phyloP scores from a whole-genome alignment of 2,329 filamentous ascomycete genomes.

The Leptographium wingfieldii region DNA sequence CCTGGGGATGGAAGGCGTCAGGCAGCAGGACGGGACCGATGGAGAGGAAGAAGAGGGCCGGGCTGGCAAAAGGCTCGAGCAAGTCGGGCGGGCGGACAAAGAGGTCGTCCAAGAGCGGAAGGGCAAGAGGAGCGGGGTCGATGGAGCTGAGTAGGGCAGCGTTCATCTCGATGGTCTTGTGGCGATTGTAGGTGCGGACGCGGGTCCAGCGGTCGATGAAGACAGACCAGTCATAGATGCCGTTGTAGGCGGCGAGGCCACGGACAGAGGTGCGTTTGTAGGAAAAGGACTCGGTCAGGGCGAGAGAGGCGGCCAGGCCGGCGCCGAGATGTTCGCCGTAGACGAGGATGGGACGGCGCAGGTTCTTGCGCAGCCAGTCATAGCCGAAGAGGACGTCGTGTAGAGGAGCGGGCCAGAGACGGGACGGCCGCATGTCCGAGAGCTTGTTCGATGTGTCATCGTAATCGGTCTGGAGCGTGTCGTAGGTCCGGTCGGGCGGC shows the following conservation, averaged over 20 bases:
- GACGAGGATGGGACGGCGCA: conserved; percentile 30
- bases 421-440: neutral
- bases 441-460: neutral
- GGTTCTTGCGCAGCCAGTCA: conserved; percentile 28
- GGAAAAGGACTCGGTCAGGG: conserved; percentile 40
- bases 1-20: conserved; percentile 10
- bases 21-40: conserved; percentile 33
- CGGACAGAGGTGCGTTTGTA: conserved; percentile 31
- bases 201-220: conserved; percentile 21
- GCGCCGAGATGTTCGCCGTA: conserved; percentile 48
- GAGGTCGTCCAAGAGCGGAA: conserved; percentile 17
- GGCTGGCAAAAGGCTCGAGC: conserved; percentile 49
- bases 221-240: conserved; percentile 52
- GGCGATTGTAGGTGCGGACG: conserved; percentile 8
- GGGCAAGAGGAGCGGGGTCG: conserved; percentile 22
- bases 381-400: conserved; percentile 45
- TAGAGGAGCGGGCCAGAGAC: conserved; percentile 42
- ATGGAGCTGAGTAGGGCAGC: conserved; percentile 15
- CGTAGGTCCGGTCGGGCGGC: too few relatives aligned
- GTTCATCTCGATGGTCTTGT: conserved; percentile 15
- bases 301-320: conserved; percentile 41
- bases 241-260: conserved; percentile 44
- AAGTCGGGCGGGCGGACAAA: conserved; percentile 35
- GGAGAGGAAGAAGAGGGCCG: conserved; percentile 45
- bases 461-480: neutral